phyloP scores from a whole-genome alignment of 2,329 filamentous ascomycete species.

The Sporothrix globosa region DNA sequence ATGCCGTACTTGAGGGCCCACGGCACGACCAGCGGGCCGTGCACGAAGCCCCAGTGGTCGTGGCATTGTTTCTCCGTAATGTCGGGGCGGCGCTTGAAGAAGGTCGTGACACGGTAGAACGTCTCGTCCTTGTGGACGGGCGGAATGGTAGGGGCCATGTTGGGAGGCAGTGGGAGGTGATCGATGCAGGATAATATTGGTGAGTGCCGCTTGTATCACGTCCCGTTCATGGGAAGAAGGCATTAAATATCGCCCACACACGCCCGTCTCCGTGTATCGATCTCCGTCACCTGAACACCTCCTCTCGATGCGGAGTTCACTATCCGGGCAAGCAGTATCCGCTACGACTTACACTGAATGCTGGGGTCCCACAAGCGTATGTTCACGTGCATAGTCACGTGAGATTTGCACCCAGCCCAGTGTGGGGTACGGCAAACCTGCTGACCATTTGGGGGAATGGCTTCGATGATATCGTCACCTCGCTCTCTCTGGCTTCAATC shows the following conservation, averaged over 20 bases:
- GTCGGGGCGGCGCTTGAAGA: slow-evolving; percentile 24
- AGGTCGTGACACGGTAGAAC: not conserved
- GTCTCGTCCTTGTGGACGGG: slow-evolving; percentile 21
- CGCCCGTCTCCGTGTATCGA: not conserved
- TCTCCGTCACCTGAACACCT: not conserved
- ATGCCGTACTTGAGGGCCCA: slow-evolving; percentile 24
- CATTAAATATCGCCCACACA: too few relatives aligned
- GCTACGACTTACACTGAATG: slow-evolving; percentile 14
- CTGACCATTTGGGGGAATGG: slow-evolving; percentile 14
- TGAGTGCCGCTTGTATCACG: too few relatives aligned
- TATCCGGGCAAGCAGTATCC: not conserved
- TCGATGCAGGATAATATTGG: too few relatives aligned
- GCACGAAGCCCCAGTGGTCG: slow-evolving; percentile 20
- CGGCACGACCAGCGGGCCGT: slow-evolving; percentile 8
- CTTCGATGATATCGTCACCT: slow-evolving; percentile 2
- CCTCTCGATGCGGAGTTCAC: not conserved
- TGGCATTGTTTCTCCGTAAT: not conserved
- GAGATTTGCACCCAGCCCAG: not conserved
- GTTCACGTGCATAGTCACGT: not conserved
- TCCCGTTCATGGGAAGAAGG: too few relatives aligned
- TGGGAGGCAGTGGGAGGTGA: not conserved
- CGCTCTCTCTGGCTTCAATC: not conserved
- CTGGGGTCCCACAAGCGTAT: not conserved
- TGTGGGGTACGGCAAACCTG: slow-evolving; percentile 12
- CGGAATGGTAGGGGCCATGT: not conserved